Evolutionary conservation across 306 rosid genomes (phyloP), one percentile per base, ranked within the genome.

Genomic region (Malus fusca): DNA sequence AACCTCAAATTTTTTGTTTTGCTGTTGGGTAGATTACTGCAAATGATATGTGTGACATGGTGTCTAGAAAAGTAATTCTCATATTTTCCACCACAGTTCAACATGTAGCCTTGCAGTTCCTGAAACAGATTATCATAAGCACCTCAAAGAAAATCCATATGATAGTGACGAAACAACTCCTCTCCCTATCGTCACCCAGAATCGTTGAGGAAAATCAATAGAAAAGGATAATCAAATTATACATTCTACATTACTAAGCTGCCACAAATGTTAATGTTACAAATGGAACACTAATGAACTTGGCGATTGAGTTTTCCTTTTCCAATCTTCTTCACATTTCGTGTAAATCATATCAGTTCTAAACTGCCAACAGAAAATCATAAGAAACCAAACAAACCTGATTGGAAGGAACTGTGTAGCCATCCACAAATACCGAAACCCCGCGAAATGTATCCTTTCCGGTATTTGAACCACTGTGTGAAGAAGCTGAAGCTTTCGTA

Each of bases 21-120:
- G 78, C 87, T 86, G 71, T 88, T 77, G 19, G 97, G 87, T 58
- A 94, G 97, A 87, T 90, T 92, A 73, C 87, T 88, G 90, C 97
- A 94, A 44, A 94, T 92, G 55, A 94, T 92, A 83, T 94, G 98
- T 42, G 98, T 88, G 13, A 94, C 96, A 11, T 76, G 83, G 67
- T 70, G 86, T 68, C 95, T 90, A 11, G 96, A 88, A 89, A 92
- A 94, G 85, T 94, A 94, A 75, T 94, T 94, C 88, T 94, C 93
- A 77, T 87, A 88, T 83, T 85, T 83, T 73, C 98, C 96, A 81
- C 97, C 98, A 74, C 84, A 82, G 76, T 87, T 86, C 70, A 89
- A 58, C 98, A 92, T 94, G 85, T 81, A 94, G 61, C 87, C 81
- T 37, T 93, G 88, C 85, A 94, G 81, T 81, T 94, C 96, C 98